These are phyloP conservation scores for Cavenderia fasciculata DNA, from an alignment of 78 protist species.

Conservation along the genomic window DNA sequence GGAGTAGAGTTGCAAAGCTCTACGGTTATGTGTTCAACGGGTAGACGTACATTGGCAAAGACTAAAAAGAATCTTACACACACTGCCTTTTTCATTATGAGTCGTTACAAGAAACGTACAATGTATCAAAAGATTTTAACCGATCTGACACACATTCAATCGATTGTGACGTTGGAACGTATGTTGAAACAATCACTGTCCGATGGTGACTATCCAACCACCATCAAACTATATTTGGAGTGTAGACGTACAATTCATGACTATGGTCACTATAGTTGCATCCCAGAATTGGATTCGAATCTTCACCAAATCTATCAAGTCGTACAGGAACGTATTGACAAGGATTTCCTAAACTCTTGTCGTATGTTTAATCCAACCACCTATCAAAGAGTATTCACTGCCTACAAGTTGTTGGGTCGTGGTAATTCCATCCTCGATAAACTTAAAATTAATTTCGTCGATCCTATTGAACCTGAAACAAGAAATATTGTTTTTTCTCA, in stretches of 20 bases:
- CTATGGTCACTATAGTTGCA: conserved; percentile 43
- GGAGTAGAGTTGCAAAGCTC: conserved; percentile 66
- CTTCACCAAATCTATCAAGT: conserved; percentile 62
- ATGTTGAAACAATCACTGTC: conserved; percentile 56
- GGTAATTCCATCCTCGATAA: conserved; percentile 28
- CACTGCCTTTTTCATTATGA: conserved; percentile 51
- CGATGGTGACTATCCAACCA: conserved; percentile 77
- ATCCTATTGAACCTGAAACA: conserved; percentile 72
- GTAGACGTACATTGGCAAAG: conserved; percentile 47
- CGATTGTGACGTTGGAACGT: conserved; percentile 38
- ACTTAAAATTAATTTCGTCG: conserved; percentile 58
- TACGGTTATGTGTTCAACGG: conserved; percentile 35
- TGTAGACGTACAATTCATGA: conserved; percentile 49
- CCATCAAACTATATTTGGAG: conserved; percentile 44
- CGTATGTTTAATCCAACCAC: conserved; percentile 46
- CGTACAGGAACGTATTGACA: conserved; percentile 68
- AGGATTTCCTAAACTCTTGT: conserved; percentile 57
- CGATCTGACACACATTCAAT: conserved; percentile 53
- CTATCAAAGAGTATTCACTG: conserved; percentile 49
- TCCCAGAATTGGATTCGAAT: conserved; percentile 44
- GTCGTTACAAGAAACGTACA: conserved; percentile 47
- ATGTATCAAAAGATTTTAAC: conserved; percentile 13
- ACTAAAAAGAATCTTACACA: conserved; percentile 56
- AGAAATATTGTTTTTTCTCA: conserved; percentile 74
- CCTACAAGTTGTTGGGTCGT: conserved; percentile 47